Evolutionary conservation across 2,329 filamentous ascomycete species (phyloP).

Genomic region (Aspergillus pseudotamarii): DNA sequence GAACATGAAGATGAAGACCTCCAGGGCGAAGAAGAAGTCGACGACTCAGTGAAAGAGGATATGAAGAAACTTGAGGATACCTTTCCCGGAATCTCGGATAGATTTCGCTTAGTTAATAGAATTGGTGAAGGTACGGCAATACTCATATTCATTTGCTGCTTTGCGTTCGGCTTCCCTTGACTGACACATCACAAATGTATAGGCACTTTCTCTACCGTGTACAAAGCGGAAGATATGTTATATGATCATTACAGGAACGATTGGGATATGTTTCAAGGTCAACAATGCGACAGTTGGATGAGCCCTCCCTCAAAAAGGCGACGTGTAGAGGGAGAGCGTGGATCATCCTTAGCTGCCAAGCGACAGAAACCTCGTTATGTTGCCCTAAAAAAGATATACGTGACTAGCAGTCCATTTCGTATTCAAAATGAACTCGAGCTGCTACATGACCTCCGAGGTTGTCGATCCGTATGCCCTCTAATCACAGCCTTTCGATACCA

Average conservation of each 20-base stretch:
- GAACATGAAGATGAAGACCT: constrained; percentile 21
- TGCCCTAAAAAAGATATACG: constrained; percentile 99
- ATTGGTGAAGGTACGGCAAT: constrained; percentile 80
- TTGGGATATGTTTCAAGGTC: constrained; percentile 74
- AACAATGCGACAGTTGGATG: constrained; percentile 66
- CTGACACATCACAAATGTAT: constrained; percentile 13
- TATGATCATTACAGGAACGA: constrained; percentile 83
- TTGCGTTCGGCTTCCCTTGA: not conserved
- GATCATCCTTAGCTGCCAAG: constrained; percentile 34
- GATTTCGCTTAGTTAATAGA: constrained; percentile 89
- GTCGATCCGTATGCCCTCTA: constrained; percentile 84
- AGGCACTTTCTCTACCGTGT: constrained; percentile 98
- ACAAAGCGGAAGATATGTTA: constrained; percentile 92
- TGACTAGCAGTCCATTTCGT: constrained; percentile 88
- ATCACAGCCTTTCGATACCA: constrained; percentile 95
- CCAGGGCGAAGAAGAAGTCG: constrained; percentile 40
- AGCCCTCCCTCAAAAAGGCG: constrained; percentile 66
- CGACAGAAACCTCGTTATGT: constrained; percentile 72
- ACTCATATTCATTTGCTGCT: not conserved
- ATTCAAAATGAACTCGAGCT: constrained; percentile 97
- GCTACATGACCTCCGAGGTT: constrained; percentile 81
- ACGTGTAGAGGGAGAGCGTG: constrained; percentile 45
- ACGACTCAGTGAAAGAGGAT: constrained; percentile 70
- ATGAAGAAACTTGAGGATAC: constrained; percentile 82
- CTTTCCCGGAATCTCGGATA: constrained; percentile 80